Base-by-base conservation (phyloP, 2,329 filamentous ascomycete species). In the Phialocephala sp. region DNA sequence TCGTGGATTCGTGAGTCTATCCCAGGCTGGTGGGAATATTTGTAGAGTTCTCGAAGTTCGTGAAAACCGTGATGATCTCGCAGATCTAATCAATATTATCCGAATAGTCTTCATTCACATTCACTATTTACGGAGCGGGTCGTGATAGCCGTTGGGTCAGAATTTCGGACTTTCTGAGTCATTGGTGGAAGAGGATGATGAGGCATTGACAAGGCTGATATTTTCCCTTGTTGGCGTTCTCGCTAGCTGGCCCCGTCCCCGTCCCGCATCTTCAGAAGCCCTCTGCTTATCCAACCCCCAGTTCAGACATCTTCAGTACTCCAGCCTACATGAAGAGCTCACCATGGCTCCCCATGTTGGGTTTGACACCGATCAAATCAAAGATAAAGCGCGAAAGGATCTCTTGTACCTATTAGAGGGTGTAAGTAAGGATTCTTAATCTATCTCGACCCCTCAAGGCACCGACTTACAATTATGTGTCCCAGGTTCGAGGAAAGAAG, bases 401-500 rank as follows among this genome's bases (percentile, higher is more conserved):
- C 84, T 99, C 71, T 85, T 99, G 72, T 89, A 91, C 80, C 88
- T 98, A 73, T 90, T 99, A 68, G 94, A 98, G 86, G 90, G 91
- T 79, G 95, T 99, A 91, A 87, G 93, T 91, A 77, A 75, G 72
- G 69, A 61, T 67, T 66, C 65, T 70, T 68, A 71, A 68, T 66
- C n/a, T 39, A 56, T 39, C 24, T 52, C 45, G 52, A 56, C 35
- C 15, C 60, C 60, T 45, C 62, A 55, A 66, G 59, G 72, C 69
- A 68, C 69, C 72, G 66, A 67, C 79, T 80, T 66, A 81, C 68
- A 39, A 9, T 12, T 52, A 65, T 66, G 58, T 60, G 64, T 67
- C 68, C 54, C 76, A 99, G 95, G 93, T 98, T 71, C 92, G 94
- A 77, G 96, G 96, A 73, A 99, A 98, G 87, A 99, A 99, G 85